Evolutionary conservation across 2,329 filamentous ascomycete genomes (phyloP).

Genomic region (Monosporascus sp.): DNA sequence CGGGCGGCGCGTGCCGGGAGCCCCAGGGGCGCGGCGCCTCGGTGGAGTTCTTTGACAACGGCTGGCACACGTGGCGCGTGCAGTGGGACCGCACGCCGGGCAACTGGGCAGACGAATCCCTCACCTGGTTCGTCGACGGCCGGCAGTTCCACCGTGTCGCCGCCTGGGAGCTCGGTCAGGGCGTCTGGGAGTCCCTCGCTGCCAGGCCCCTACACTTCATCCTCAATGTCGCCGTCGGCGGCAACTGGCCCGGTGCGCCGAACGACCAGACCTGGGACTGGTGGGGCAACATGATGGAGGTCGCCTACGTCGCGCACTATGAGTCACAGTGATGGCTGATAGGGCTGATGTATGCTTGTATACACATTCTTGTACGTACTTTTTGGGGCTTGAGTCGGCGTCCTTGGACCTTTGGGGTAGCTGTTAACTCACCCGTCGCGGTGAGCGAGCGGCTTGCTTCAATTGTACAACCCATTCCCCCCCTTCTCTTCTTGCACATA

Average conservation of each 20-base stretch:
- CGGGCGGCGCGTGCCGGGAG: constrained; percentile 45
- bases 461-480: background rate
- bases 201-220: constrained; percentile 40
- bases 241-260: constrained; percentile 44
- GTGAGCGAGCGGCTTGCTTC: background rate
- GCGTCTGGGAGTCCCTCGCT: constrained; percentile 39
- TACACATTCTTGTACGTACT: background rate
- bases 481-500: constrained; percentile 8
- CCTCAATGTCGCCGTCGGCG: constrained; percentile 45
- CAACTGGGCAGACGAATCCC: constrained; percentile 41
- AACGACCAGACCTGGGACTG: constrained; percentile 41
- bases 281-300: constrained; percentile 45
- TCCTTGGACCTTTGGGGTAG: background rate
- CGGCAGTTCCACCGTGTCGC: constrained; percentile 37
- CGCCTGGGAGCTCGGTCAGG: constrained; percentile 35
- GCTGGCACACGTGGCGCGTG: constrained; percentile 45
- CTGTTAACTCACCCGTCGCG: background rate
- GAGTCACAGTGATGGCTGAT: constrained; percentile 9
- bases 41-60: constrained; percentile 37
- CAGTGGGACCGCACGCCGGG: constrained; percentile 39
- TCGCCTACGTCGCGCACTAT: constrained; percentile 43
- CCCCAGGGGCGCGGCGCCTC: constrained; percentile 33
- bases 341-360: constrained; percentile 1
- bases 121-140: constrained; percentile 46
- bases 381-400: constrained; percentile 1